Base-by-base conservation (phyloP, 202 grass and related monocot genomes). In the Miscanthus sacchariflorus region DNA sequence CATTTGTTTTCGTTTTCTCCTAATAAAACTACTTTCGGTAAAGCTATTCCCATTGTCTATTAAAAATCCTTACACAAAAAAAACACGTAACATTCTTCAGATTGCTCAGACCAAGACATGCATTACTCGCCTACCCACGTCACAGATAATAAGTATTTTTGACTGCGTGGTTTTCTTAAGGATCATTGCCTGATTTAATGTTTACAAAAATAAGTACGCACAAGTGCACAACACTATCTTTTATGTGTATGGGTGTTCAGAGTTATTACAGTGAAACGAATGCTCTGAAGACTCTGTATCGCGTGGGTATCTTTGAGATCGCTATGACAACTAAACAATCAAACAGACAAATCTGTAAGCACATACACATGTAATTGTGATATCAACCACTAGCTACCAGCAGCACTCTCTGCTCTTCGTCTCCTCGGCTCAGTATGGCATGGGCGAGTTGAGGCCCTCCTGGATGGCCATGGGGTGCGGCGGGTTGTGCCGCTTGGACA, bases 391-490 rank as follows among this genome's bases (percentile, higher is more conserved):
- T 87, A 33, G 12, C 52, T 78, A 48, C 39, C 63, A 7, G 28
- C 69, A 72, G 17, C 28, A 27, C 21, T 66, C 68, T n/a, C 13
- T 6, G 27, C 21, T 14, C n/a, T 21, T 35, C 7, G 28, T 72
- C 23, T 66, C 68, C 21, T 52, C 18, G 21, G 68, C 54, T 95
- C 77, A 91, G 84, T 92, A 97, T 49, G 95, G 91, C 82, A 99
- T 66, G 63, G 97, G 97, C 17, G 94, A 97, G 84, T 68, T 99
- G 61, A 99, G 86, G 18, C 97, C 97, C 68, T 97, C 97, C 76
- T 97, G 94, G 70, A 87, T 24, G 68, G 94, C 93, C 97, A 97
- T 91, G 61, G 97, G 88, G 70, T 93, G 86, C 13, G 88, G 94
- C 43, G 70, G 82, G 70, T 84, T 94, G 79, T 97, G 88, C 50